A percentile compares a stretch with the other conserved stretches of the same genome.
Evolutionary conservation across 1,139 yeast species (phyloP).

Genomic region (Martiniozyma asiatica): DNA sequence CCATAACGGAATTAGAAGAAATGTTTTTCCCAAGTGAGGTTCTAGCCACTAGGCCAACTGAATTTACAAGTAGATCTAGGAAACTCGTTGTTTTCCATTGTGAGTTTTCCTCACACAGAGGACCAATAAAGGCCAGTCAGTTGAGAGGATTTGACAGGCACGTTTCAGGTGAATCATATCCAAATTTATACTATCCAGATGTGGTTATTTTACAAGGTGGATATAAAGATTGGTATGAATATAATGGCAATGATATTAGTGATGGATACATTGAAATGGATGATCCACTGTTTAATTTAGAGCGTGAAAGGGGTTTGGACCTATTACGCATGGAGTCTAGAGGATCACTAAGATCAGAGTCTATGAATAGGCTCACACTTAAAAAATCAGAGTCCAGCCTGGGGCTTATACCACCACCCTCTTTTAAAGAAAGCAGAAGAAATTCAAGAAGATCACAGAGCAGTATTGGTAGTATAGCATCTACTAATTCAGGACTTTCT

Average conservation of each 20-base stretch:
- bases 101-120: slow-evolving; percentile 85
- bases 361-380: slow-evolving; percentile 17
- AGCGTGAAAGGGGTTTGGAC: slow-evolving; percentile 64
- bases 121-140: slow-evolving; percentile 86
- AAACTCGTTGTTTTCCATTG: slow-evolving; percentile 76
- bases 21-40: slow-evolving; percentile 24
- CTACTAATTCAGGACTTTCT: neutral
- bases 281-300: slow-evolving; percentile 50
- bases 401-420: too few species aligned
- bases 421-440: too few species aligned
- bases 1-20: slow-evolving; percentile 55
- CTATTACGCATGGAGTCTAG: slow-evolving; percentile 45
- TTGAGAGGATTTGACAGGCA: slow-evolving; percentile 74
- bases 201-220: slow-evolving; percentile 86
- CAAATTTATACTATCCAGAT: slow-evolving; percentile 75
- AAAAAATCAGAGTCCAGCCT: too few species aligned
- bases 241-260: slow-evolving; percentile 37
- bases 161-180: slow-evolving; percentile 63
- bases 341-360: slow-evolving; percentile 26
- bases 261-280: slow-evolving; percentile 82
- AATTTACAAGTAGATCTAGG: slow-evolving; percentile 17
- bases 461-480: too few species aligned
- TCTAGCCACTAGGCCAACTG: slow-evolving; percentile 13
- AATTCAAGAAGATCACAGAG: too few species aligned
- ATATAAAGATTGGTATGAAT: slow-evolving; percentile 61